A percentile compares a stretch with the other conserved stretches of the same genome.
These are phyloP conservation scores for Saccharomyces jurei DNA, from an alignment of 805 yeast species.

Conservation along the genomic window DNA sequence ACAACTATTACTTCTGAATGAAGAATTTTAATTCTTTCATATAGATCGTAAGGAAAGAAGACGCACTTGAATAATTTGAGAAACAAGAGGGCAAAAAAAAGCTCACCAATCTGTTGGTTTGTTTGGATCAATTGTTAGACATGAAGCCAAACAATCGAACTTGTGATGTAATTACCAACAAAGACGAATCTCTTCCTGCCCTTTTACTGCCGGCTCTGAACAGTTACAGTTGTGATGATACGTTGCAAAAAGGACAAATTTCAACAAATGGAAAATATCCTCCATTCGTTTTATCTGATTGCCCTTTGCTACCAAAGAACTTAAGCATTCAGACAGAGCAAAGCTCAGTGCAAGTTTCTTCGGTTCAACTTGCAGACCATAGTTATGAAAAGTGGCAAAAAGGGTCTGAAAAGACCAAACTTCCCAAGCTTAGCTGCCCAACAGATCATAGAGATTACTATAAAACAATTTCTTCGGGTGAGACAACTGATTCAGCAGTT, in stretches of 20 bases:
- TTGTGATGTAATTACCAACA: not conserved
- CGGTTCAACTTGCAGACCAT: not conserved
- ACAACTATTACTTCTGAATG: not conserved
- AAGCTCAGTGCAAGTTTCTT: not conserved
- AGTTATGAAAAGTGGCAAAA: not conserved
- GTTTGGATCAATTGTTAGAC: not conserved
- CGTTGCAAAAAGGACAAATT: not conserved
- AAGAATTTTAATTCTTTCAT: not conserved
- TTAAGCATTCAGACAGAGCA: not conserved
- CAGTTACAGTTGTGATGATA: not conserved
- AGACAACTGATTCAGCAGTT: constrained; percentile 8
- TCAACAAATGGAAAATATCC: not conserved
- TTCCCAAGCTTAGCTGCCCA: not conserved
- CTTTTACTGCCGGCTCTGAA: not conserved
- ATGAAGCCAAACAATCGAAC: not conserved
- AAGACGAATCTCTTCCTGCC: not conserved
- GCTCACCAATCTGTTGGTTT: not conserved
- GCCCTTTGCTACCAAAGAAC: not conserved
- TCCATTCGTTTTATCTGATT: not conserved
- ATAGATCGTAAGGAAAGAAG: not conserved
- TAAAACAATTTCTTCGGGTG: not conserved
- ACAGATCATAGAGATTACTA: not conserved
- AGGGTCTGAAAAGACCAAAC: not conserved
- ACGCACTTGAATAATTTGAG: not conserved
- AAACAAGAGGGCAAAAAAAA: not conserved